Percentiles rank a stretch among this genome's conserved stretches.
Evolutionary conservation across 1,139 yeast genomes (phyloP).

Genomic region (Candida buenavistaensis): DNA sequence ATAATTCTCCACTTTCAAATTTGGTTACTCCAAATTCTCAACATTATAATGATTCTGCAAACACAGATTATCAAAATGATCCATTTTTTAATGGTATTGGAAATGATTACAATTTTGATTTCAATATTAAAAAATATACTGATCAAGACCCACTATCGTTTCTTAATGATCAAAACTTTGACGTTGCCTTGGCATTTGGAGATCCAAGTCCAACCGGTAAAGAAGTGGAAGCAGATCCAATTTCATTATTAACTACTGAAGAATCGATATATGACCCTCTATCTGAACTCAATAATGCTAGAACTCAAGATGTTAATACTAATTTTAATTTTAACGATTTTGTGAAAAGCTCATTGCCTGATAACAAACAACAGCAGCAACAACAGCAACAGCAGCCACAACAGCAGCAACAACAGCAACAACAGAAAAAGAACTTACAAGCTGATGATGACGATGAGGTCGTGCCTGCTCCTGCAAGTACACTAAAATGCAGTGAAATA

Average conservation of each 20-base stretch:
- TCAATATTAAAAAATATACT: slow-evolving; percentile 6
- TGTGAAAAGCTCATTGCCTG: slow-evolving; percentile 26
- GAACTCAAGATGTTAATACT: slow-evolving; percentile 17
- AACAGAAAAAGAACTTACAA: slow-evolving; percentile 4
- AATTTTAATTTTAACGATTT: slow-evolving; percentile 41
- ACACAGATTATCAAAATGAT: slow-evolving; percentile 23
- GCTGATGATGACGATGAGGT: slow-evolving; percentile 26
- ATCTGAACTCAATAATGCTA: slow-evolving; percentile 1
- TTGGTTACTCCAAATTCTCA: slow-evolving; percentile 18
- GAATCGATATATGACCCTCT: slow-evolving; percentile 72
- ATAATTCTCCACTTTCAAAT: slow-evolving; percentile 21
- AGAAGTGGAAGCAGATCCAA: slow-evolving; percentile 27
- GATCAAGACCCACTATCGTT: slow-evolving; percentile 43
- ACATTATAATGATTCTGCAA: slow-evolving; percentile 1
- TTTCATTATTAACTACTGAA: slow-evolving; percentile 52
- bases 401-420: background rate
- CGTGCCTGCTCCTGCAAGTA: slow-evolving; percentile 40
- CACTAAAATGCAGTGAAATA: slow-evolving; percentile 73
- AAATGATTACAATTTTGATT: slow-evolving; percentile 19
- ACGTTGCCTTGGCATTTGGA: slow-evolving; percentile 49
- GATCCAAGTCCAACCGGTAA: slow-evolving; percentile 13
- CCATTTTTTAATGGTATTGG: slow-evolving; percentile 22
- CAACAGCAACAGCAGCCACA: background rate
- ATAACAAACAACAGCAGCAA: slow-evolving; percentile 16
- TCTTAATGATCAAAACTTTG: slow-evolving; percentile 49